Conservation (phyloP, 2,329 filamentous ascomycete species). For the Davidsoniella eucalypti region DNA sequence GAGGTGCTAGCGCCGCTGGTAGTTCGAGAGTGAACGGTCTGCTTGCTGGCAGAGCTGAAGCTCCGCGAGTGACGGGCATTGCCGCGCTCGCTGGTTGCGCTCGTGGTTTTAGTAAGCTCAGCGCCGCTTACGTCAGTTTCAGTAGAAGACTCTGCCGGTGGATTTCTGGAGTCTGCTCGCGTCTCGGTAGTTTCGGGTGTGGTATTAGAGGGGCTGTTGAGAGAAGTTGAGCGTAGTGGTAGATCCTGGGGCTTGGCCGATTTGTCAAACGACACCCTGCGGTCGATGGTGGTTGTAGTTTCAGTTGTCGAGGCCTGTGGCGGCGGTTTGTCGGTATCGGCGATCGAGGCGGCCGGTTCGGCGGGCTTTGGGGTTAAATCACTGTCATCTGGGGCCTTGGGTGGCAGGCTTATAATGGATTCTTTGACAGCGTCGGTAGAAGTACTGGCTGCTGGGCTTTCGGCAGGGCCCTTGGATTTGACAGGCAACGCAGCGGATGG, state of each 20-base stretch:
- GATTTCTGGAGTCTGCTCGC: not conserved
- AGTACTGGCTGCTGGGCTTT: not conserved
- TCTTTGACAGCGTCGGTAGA: not conserved
- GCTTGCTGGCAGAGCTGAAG: constrained; percentile 9
- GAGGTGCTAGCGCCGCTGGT: constrained; percentile 24
- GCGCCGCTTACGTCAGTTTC: not conserved
- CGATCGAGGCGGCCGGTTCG: not conserved
- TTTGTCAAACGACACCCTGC: not conserved
- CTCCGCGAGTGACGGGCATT: constrained; percentile 7
- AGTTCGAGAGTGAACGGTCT: constrained; percentile 22
- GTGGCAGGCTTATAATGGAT: constrained; percentile 3
- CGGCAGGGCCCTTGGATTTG: not conserved
- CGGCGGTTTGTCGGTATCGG: not conserved
- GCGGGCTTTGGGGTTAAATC: not conserved
- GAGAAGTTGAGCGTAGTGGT: not conserved
- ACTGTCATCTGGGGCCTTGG: constrained; percentile 4
- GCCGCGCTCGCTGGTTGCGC: not conserved
- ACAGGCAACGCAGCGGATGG: not conserved
- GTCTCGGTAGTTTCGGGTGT: not conserved
- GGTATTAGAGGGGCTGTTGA: not conserved
- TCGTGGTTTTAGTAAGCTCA: not conserved
- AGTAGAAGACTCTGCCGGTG: too few species aligned
- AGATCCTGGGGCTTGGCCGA: not conserved
- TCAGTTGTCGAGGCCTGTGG: not conserved
- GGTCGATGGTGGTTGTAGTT: not conserved